These are phyloP conservation scores for Saturnispora besseyi DNA, from an alignment of 805 yeast species.

Conservation along the genomic window DNA sequence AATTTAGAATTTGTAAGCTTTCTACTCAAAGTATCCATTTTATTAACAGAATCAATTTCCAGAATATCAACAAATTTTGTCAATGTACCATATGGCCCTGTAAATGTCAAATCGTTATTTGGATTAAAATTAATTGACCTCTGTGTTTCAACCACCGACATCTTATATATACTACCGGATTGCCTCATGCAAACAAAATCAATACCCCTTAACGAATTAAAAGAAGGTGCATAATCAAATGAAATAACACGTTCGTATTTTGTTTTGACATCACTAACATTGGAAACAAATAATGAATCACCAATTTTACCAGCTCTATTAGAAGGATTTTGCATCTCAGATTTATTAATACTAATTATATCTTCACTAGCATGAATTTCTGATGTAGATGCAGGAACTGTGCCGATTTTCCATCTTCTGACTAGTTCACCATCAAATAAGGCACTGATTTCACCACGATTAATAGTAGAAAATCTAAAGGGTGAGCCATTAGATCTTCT, in stretches of 20 bases:
- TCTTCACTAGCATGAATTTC: conserved; percentile 20
- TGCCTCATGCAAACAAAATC: conserved; percentile 82
- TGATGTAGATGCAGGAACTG: conserved; percentile 33
- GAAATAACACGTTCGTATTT: conserved; percentile 76
- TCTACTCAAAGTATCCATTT: neutral
- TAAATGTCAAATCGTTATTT: conserved; percentile 51
- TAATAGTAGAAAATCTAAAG: conserved; percentile 55
- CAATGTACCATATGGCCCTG: conserved; percentile 49
- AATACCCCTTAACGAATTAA: conserved; percentile 40
- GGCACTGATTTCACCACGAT: conserved; percentile 68
- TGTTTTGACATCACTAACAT: conserved; percentile 65
- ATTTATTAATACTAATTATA: conserved; percentile 12
- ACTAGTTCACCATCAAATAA: conserved; percentile 69
- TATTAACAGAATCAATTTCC: conserved; percentile 1
- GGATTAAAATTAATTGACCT: conserved; percentile 58
- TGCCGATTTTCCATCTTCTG: conserved; percentile 72
- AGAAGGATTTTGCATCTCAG: conserved; percentile 14
- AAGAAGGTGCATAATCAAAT: conserved; percentile 69
- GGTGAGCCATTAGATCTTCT: conserved; percentile 56
- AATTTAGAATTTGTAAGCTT: conserved; percentile 1
- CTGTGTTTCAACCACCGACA: conserved; percentile 63
- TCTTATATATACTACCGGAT: conserved; percentile 77
- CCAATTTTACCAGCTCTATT: conserved; percentile 20
- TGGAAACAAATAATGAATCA: conserved; percentile 63
- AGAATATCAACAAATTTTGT: conserved; percentile 33